Evolutionary conservation across 2,329 filamentous ascomycete species (phyloP).

Genomic region (Didymella exigua): DNA sequence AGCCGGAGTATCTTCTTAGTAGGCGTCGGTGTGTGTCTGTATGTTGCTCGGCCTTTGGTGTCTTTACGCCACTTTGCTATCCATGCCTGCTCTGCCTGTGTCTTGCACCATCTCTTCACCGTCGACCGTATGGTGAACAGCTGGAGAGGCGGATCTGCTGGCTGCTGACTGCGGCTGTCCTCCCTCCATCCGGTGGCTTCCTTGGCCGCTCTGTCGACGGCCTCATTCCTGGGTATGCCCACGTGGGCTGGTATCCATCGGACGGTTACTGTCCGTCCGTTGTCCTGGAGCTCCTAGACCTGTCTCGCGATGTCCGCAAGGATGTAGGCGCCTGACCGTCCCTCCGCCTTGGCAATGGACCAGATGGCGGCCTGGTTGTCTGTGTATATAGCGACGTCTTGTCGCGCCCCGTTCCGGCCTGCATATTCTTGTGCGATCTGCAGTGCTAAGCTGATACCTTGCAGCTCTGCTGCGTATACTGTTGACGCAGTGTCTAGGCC

Average conservation of each 20-base stretch:
- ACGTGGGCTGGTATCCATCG: slow-evolving; percentile 16
- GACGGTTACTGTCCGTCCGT: too few relatives aligned
- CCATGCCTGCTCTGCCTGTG: background rate
- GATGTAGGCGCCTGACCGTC: slow-evolving; percentile 20
- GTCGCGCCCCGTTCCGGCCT: slow-evolving; percentile 9
- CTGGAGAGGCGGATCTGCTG: slow-evolving; percentile 15
- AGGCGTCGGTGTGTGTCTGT: slow-evolving; percentile 15
- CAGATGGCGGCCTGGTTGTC: slow-evolving; percentile 25
- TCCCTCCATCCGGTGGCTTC: slow-evolving; percentile 25
- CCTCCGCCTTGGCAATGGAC: slow-evolving; percentile 20
- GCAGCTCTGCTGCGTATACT: too few relatives aligned
- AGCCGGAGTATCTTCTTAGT: slow-evolving; percentile 20
- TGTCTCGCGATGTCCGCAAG: slow-evolving; percentile 20
- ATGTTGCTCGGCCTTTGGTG: slow-evolving; percentile 15
- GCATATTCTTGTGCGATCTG: slow-evolving; percentile 23
- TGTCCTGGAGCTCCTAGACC: background rate
- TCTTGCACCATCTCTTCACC: slow-evolving; percentile 11
- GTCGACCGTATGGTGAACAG: slow-evolving; percentile 8
- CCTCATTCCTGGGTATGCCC: slow-evolving; percentile 13
- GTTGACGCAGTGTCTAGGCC: slow-evolving; percentile 14
- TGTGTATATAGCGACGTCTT: slow-evolving; percentile 22
- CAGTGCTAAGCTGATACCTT: slow-evolving; percentile 25
- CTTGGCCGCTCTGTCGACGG: slow-evolving; percentile 18
- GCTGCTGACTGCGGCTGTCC: slow-evolving; percentile 6
- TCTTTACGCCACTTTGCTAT: slow-evolving; percentile 10